These are phyloP conservation scores for Epicoccum sorghinum DNA, from an alignment of 2,329 filamentous ascomycete species.

Conservation along the genomic window DNA sequence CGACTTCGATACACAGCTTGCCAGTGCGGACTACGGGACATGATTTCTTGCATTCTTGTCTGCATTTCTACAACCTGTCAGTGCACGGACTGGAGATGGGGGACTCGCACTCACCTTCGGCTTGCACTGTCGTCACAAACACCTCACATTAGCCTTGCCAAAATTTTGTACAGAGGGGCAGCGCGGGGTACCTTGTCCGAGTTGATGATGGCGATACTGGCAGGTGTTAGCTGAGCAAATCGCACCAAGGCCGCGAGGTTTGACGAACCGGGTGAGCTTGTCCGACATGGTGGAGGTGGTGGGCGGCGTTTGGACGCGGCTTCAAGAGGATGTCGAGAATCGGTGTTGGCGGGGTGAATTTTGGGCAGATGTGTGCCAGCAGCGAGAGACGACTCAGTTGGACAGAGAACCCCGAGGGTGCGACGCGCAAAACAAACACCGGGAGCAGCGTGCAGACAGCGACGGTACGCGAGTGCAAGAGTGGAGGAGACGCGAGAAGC, in stretches of 20 bases:
- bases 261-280: constrained; percentile 88
- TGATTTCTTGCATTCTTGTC: constrained; percentile 98
- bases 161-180: constrained; percentile 50
- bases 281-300: constrained; percentile 71
- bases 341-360: constrained; percentile 27
- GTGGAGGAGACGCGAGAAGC: constrained; percentile 14
- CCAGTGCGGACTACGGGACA: constrained; percentile 97
- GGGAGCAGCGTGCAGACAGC: constrained; percentile 1
- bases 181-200: constrained; percentile 80
- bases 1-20: constrained; percentile 97
- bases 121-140: constrained; percentile 72
- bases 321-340: constrained; percentile 15
- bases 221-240: constrained; percentile 22
- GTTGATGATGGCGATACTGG: constrained; percentile 95
- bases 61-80: constrained; percentile 76
- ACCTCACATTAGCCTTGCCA: constrained; percentile 40
- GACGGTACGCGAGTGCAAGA: constrained; percentile 12
- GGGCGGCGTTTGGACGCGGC: constrained; percentile 16
- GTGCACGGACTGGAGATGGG: constrained; percentile 24
- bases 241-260: background rate
- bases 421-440: constrained; percentile 12
- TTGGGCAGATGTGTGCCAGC: constrained; percentile 25
- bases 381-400: background rate
- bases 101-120: constrained; percentile 68
- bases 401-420: background rate